Evolutionary conservation across 179 eudicot genomes (phyloP).

Genomic region (Spinacia oleracea): DNA sequence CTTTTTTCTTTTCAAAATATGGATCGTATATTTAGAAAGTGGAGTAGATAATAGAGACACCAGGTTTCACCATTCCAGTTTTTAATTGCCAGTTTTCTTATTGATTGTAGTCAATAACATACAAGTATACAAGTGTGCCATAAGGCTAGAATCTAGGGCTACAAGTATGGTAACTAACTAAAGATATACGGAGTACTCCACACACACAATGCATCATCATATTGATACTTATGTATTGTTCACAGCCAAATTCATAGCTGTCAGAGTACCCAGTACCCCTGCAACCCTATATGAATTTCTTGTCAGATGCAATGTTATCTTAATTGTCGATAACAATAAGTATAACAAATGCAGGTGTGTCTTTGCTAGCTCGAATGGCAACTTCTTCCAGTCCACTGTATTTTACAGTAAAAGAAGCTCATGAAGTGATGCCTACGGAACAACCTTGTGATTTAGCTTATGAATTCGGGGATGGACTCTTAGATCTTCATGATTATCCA

Average conservation of each 20-base stretch:
- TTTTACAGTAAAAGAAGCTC: conserved; percentile 54
- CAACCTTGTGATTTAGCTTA: conserved; percentile 86
- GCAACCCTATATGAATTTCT: neutral
- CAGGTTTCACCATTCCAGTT: neutral
- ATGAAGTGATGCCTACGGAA: conserved; percentile 83
- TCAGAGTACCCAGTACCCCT: neutral
- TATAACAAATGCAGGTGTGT: conserved; percentile 44
- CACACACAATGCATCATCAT: neutral
- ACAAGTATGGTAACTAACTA: neutral
- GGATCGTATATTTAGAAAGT: neutral
- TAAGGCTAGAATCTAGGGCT: neutral
- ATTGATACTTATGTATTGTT: neutral
- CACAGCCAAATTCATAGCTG: neutral
- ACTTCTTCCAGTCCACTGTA: conserved; percentile 62
- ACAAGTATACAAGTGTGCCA: no score
- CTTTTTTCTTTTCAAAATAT: neutral
- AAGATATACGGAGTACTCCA: no score
- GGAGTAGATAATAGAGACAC: neutral
- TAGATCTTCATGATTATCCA: conserved; percentile 58
- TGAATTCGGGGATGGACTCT: conserved; percentile 74
- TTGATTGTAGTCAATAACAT: no score
- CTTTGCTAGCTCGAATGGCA: conserved; percentile 45
- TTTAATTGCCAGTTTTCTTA: neutral
- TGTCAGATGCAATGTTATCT: neutral
- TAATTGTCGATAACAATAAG: neutral